These are phyloP conservation scores for Penicillium sp. DNA, from an alignment of 2,329 filamentous ascomycete species.

Conservation along the genomic window DNA sequence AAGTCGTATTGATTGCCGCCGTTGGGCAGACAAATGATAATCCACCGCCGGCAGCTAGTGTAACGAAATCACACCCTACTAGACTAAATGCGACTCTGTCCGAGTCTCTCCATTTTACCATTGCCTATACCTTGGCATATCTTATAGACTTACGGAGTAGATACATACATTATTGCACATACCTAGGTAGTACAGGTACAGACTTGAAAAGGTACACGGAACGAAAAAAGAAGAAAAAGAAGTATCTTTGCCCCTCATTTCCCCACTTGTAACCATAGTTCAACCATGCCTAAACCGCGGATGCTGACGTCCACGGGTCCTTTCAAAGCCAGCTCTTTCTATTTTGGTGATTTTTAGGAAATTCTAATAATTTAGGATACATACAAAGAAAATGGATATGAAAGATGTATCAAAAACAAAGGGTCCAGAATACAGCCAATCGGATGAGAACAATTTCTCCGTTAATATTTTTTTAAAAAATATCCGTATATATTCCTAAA, in stretches of 20 bases:
- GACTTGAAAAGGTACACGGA: not conserved
- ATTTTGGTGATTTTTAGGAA: not conserved
- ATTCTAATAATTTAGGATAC: not conserved
- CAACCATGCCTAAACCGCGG: not conserved
- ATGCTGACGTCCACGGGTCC: not conserved
- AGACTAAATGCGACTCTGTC: slow-evolving; percentile 3
- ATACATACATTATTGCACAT: not conserved
- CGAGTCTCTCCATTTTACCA: not conserved
- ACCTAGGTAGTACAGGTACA: not conserved
- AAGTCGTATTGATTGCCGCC: not conserved
- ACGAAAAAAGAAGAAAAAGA: slow-evolving; percentile 1
- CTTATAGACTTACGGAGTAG: not conserved
- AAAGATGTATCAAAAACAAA: not conserved
- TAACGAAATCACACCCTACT: slow-evolving; percentile 1
- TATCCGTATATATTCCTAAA: not conserved
- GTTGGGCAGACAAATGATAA: slow-evolving; percentile 9
- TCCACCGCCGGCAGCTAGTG: not conserved
- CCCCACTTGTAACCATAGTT: not conserved
- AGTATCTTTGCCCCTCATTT: slow-evolving; percentile 1
- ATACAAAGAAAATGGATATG: not conserved
- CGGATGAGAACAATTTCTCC: not conserved
- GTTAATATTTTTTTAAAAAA: not conserved
- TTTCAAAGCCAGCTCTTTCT: slow-evolving; percentile 3
- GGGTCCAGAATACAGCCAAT: not conserved
- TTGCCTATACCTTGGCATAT: not conserved